Percentiles rank a stretch among this genome's conserved stretches.
phyloP scores from a whole-genome alignment of 2,329 filamentous ascomycete genomes.

The Neofusicoccum sp. region DNA sequence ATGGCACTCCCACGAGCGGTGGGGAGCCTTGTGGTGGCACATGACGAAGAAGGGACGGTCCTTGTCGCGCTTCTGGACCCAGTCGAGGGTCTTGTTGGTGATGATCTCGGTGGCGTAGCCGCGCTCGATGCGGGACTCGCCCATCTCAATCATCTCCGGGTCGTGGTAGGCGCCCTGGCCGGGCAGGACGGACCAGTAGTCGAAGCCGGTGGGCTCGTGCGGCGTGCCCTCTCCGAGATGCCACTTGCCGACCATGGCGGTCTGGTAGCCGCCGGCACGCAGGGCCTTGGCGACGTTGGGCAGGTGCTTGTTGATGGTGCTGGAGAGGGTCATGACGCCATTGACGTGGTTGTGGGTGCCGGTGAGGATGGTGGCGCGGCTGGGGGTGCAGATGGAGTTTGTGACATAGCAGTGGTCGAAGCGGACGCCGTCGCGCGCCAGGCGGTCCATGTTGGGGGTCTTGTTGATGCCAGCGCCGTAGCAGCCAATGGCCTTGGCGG shows the following conservation, averaged over 20 bases:
- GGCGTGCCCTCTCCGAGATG: slow-evolving; percentile 50
- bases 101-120: slow-evolving; percentile 56
- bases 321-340: slow-evolving; percentile 50
- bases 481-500: slow-evolving; percentile 49
- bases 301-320: slow-evolving; percentile 49
- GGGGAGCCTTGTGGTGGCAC: slow-evolving; percentile 58
- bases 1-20: slow-evolving; percentile 54
- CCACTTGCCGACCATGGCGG: slow-evolving; percentile 56
- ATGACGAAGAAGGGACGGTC: slow-evolving; percentile 53
- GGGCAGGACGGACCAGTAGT: slow-evolving; percentile 53
- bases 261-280: slow-evolving; percentile 48
- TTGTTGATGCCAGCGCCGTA: slow-evolving; percentile 54
- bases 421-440: slow-evolving; percentile 50
- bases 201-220: slow-evolving; percentile 52
- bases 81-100: slow-evolving; percentile 50
- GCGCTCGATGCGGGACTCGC: slow-evolving; percentile 26
- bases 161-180: slow-evolving; percentile 56
- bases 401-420: slow-evolving; percentile 57
- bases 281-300: slow-evolving; percentile 55
- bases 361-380: slow-evolving; percentile 50
- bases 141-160: slow-evolving; percentile 49
- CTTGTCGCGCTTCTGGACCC: slow-evolving; percentile 35
- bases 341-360: slow-evolving; percentile 56
- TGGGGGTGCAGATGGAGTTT: slow-evolving; percentile 55
- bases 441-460: slow-evolving; percentile 52